Conservation (phyloP, 148 eudicot species). For the Amaranthus cruentus region DNA sequence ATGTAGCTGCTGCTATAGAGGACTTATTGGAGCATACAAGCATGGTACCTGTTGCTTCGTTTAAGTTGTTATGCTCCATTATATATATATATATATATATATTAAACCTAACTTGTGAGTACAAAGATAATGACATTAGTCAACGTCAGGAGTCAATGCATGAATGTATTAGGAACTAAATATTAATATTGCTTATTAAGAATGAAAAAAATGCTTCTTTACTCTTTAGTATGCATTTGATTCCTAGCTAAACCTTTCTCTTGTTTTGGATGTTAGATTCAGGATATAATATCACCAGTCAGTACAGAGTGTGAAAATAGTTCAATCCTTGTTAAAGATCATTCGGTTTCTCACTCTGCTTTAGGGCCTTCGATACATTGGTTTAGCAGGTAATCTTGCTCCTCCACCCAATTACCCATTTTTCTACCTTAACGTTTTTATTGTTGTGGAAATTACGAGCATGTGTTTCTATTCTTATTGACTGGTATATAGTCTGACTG, state of each 20-base stretch:
- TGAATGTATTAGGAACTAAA: not conserved
- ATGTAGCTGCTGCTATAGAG: constrained; percentile 90
- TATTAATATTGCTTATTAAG: not conserved
- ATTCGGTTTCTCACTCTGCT: constrained; percentile 41
- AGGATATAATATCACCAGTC: constrained; percentile 53
- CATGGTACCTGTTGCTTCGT: constrained; percentile 45
- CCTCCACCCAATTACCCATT: not conserved
- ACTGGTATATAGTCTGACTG: not conserved
- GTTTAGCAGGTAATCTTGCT: constrained; percentile 53
- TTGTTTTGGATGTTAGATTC: constrained; percentile 45
- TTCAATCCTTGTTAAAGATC: constrained; percentile 47
- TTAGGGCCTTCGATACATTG: constrained; percentile 59
- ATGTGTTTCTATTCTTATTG: not conserved
- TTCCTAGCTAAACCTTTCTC: constrained; percentile 11
- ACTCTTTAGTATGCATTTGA: not conserved
- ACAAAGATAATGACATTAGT: not conserved
- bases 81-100: not conserved
- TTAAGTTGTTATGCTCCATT: constrained; percentile 10
- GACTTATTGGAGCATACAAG: constrained; percentile 88
- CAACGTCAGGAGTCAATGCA: not conserved
- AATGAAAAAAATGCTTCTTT: not conserved
- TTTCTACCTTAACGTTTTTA: not conserved
- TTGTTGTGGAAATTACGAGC: not conserved
- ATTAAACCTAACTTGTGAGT: constrained; percentile 2
- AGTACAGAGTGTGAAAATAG: constrained; percentile 36